phyloP scores from a whole-genome alignment of 805 yeast genomes.

The Wickerhamiella vanderwaltii region DNA sequence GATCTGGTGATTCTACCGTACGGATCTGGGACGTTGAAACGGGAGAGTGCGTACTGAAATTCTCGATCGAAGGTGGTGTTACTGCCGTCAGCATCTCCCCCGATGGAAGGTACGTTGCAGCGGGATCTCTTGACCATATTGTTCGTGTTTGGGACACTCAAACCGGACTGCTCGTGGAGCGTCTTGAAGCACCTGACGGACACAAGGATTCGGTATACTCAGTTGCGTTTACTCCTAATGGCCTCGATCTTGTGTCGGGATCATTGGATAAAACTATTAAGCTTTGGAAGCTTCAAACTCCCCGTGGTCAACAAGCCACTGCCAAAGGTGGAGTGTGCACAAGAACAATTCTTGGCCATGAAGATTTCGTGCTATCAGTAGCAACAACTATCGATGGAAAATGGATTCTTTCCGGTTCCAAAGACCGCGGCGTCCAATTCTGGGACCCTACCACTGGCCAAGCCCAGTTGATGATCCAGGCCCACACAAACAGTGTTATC shows the following conservation, averaged over 20 bases:
- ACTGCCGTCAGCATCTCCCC: conserved; percentile 97
- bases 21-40: conserved; percentile 90
- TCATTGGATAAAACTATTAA: conserved; percentile 92
- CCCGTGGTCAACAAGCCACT: conserved; percentile 30
- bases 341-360: conserved; percentile 89
- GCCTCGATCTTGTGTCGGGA: conserved; percentile 85
- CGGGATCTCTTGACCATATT: conserved; percentile 89
- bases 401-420: conserved; percentile 85
- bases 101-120: conserved; percentile 86
- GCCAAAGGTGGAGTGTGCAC: conserved; percentile 47
- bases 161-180: conserved; percentile 81
- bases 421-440: conserved; percentile 92
- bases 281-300: conserved; percentile 73
- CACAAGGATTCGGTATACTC: conserved; percentile 94
- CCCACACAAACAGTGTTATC: conserved; percentile 91
- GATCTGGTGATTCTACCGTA: conserved; percentile 93
- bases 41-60: conserved; percentile 77
- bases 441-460: conserved; percentile 92
- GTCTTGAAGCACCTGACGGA: conserved; percentile 88
- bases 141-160: conserved; percentile 96
- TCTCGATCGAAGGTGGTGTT: conserved; percentile 93
- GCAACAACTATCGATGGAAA: conserved; percentile 89
- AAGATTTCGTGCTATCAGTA: conserved; percentile 87
- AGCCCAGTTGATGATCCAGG: conserved; percentile 89
- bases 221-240: conserved; percentile 84